Evolutionary conservation across 106 monocot genomes (phyloP), one percentile per base, ranked within the genome.

Genomic region (Dioscorea dumetorum): DNA sequence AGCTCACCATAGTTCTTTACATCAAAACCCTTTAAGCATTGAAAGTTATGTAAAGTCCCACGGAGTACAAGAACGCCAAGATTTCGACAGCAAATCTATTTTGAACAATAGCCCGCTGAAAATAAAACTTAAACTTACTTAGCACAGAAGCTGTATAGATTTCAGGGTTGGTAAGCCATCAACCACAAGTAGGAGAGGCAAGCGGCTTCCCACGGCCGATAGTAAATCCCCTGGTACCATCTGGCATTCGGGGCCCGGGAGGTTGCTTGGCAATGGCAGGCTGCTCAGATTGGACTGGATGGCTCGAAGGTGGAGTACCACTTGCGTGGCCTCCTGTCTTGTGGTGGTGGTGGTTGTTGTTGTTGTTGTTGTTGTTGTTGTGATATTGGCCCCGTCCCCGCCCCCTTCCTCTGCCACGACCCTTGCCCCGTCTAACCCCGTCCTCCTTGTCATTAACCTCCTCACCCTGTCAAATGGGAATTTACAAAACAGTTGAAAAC

Each of bases 161-260:
- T 18, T 54, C 3, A 18, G 19, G 54, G 54, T 32, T 63, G 64
- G 64, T 17, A 15, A 16, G 19, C 7, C 24, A 68, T 68, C 67
- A 68, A 56, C 14, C 57, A 2, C 19, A 23, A 17, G 8, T 22
- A 23, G 24, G 18, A 8, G 62, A 20, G 28, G 24, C 4, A 11
- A 77, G 21, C 16, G 35, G 85, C 70, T 76, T 80, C 10, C 91
- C 91, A n/a, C 91, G 70, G 24, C 91, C 91, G 78, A 88, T 80
- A 11, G 84, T 77, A 69, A 92, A 91, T 24, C 91, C 91, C 58
- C 73, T 79, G 0, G 91, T 91, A 41, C 91, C 91, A 67, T 91
- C 84, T 31, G 91, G 91, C 91, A 91, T 91, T 17, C 91, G 77
- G 10, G 91, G 91, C 0, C 84, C 91, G 3, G 82, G 91, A 32